Percentiles rank a stretch among this genome's conserved stretches.
phyloP scores from a whole-genome alignment of 2,329 filamentous ascomycete species.

The Hymenoscyphus linearis region DNA sequence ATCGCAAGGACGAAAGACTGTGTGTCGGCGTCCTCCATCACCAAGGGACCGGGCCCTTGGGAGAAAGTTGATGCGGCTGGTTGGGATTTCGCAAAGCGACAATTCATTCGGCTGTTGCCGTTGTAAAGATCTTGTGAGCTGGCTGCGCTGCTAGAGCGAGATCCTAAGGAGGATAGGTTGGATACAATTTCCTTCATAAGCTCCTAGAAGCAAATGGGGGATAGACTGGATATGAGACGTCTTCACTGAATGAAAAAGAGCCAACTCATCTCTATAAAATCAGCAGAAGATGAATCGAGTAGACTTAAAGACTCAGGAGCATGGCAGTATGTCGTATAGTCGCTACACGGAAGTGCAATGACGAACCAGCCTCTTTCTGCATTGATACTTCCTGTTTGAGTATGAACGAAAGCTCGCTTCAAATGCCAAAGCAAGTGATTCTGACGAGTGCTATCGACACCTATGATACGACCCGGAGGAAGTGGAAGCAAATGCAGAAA shows the following conservation, averaged over 20 bases:
- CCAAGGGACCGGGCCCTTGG: conserved; percentile 33
- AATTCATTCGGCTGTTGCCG: conserved; percentile 45
- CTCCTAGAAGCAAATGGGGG: conserved; percentile 15
- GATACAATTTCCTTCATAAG: conserved; percentile 37
- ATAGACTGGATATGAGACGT: conserved; percentile 43
- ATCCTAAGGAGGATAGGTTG: conserved; percentile 36
- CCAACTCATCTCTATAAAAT: conserved; percentile 26
- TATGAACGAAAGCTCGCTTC: conserved; percentile 49
- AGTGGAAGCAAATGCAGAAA: conserved; percentile 25
- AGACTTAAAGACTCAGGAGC: conserved; percentile 26
- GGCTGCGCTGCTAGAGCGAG: conserved; percentile 29
- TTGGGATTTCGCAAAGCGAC: conserved; percentile 46
- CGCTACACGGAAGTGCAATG: conserved; percentile 12
- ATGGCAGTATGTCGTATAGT: conserved; percentile 27
- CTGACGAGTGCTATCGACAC: conserved; percentile 48
- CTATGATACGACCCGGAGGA: conserved; percentile 20
- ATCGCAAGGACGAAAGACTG: conserved; percentile 24
- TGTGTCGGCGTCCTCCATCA: conserved; percentile 33
- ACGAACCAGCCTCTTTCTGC: conserved; percentile 21
- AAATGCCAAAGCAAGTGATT: conserved; percentile 41
- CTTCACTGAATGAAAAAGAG: conserved; percentile 32
- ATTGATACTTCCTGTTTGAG: conserved; percentile 35
- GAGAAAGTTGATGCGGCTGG: conserved; percentile 65
- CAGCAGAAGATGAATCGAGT: conserved; percentile 12
- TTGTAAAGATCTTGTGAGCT: conserved; percentile 45